Evolutionary conservation across 257 asterid genomes (phyloP), one percentile per base, ranked within the genome.

Genomic region (Solanum sejunctum): DNA sequence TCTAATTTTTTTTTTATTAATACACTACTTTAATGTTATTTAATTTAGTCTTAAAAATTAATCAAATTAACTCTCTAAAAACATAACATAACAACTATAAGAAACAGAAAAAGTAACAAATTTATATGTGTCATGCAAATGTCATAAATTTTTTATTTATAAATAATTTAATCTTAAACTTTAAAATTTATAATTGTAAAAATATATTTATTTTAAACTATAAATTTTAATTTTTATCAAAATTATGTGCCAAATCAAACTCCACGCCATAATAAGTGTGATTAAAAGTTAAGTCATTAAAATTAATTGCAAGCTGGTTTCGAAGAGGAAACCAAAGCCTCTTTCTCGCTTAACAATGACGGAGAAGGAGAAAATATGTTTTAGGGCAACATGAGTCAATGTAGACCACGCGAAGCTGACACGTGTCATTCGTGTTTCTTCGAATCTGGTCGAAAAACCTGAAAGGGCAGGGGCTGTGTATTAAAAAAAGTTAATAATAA

Each of bases 371-470:
- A 63, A 23, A 64, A 64, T 23, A 12, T 47, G 60, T 21, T 73
- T 73, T 73, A 73, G 81, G 75, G 86, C 73, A 80, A 85, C 66
- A 72, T 36, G 82, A 77, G 82, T 51, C 63, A 51, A 73, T 23
- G 88, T 39, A 49, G 63, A 72, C 18, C 85, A 67, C n/a, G 21
- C 12, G 23, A 56, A 56, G 78, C 85, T n/a, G 86, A 86, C 89
- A 70, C 85, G 89, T 86, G 88, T 73, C 88, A 45, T 80, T 87
- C 90, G 86, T 73, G 85, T 88, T 85, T 89, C 89, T 88, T 64
- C 88, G 86, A 88, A 88, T 85, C 88, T 84, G 84, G 87, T 87
- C 89, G 84, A 70, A 83, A 85, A 84, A 90, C 77, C 88, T 87
- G 91, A 91, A 90, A 81, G 89, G 90, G 85, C 87, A 89, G 61